Base-by-base conservation (phyloP, 257 asterid genomes). In the Osmanthus fragrans region DNA sequence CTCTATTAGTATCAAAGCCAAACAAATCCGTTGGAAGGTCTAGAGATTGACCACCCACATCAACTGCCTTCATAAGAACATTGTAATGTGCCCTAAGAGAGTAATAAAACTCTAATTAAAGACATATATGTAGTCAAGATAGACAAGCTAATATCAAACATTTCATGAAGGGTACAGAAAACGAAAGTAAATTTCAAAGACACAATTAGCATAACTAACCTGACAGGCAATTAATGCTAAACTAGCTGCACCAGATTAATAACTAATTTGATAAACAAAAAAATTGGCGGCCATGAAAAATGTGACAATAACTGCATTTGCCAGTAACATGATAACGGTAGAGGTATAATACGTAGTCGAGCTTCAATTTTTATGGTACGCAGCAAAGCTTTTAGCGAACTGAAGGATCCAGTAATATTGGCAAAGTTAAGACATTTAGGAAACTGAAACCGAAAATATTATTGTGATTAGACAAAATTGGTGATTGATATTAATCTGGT, bases 51-150 rank as follows among this genome's bases (percentile, higher is more conserved):
- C 91, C 91, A 54, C 81, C 92, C 80, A 89, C 90, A 45, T 85
- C 88, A 54, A 91, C 84, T 70, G 83, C 83, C 85, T 85, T 86
- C 83, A 89, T 72, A 70, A 83, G 65, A 72, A 86, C 87, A 82
- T 91, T 87, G 63, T 91, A 91, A 83, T 91, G 96, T 60, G 76
- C 49, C 94, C 94, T 89, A 81, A 60, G 58, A 79, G 30, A 60
- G 73, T 54, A 76, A 84, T 56, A 70, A 45, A 79, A 68, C 37
- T 54, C 73, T 72, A 78, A 84, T 81, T 73, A 40, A 68, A 84
- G 79, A 74, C 21, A 21, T 18, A 37, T 47, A 58, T 64, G 30
- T 5, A 7, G 49, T 42, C 69, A 76, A 78, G 42, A 36, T n/a
- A 16, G 70, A 78, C 13, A 21, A 73, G 74, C n/a, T 16, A 47